Conservation (phyloP, 805 yeast genomes). For the Hanseniaspora singularis region DNA sequence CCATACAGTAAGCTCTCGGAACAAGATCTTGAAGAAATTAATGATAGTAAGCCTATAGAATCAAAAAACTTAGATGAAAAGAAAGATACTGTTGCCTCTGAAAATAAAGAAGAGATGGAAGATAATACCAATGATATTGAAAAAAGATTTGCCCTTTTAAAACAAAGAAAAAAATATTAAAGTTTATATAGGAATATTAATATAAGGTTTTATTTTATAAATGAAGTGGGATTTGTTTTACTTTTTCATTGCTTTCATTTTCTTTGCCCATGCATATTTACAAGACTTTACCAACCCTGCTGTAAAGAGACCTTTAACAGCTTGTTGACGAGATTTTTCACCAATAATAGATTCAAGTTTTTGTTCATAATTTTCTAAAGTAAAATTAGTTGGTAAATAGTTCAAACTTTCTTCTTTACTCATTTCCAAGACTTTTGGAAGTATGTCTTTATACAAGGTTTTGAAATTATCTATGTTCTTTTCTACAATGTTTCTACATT, state of each 20-base stretch:
- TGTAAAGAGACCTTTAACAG: conserved; percentile 70
- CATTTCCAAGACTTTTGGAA: conserved; percentile 28
- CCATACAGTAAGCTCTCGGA: conserved; percentile 50
- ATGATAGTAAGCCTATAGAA: conserved; percentile 26
- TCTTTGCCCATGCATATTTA: conserved; percentile 67
- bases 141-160: conserved; percentile 69
- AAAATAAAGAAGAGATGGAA: too few species aligned
- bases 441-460: conserved; percentile 56
- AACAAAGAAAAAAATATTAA: not conserved
- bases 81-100: too few species aligned
- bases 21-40: conserved; percentile 24
- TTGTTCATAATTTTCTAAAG: conserved; percentile 28
- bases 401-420: conserved; percentile 24
- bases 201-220: not conserved
- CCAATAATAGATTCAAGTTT: conserved; percentile 45
- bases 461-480: conserved; percentile 64
- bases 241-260: conserved; percentile 29
- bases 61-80: conserved; percentile 36
- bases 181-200: not conserved
- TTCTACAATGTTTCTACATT: conserved; percentile 70
- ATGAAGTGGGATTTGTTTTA: too few species aligned
- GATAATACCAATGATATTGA: too few species aligned
- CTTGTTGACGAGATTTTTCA: conserved; percentile 62
- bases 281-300: conserved; percentile 69
- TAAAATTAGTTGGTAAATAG: conserved; percentile 31